Evolutionary conservation across 2,329 filamentous ascomycete species (phyloP).

Genomic region (Cytospora paraplurivora): DNA sequence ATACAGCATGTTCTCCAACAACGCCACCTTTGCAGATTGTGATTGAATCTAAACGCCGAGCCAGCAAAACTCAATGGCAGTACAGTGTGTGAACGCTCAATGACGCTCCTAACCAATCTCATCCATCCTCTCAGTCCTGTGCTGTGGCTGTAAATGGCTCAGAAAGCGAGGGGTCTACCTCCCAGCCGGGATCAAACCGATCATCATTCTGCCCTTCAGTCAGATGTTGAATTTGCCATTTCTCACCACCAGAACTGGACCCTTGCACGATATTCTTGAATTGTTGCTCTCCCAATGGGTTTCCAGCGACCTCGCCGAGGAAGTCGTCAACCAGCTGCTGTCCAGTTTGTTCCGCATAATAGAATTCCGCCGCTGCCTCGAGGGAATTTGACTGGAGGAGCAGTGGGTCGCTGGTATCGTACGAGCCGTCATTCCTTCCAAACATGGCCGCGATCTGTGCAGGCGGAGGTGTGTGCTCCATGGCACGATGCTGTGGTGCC

Average conservation of each 20-base stretch:
- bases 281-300: conserved; percentile 1
- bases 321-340: background rate
- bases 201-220: conserved; percentile 19
- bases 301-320: background rate
- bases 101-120: background rate
- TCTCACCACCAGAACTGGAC: conserved; percentile 7
- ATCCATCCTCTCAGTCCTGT: conserved; percentile 21
- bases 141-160: conserved; percentile 22
- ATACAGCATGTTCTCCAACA: conserved; percentile 9
- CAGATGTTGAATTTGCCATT: conserved; percentile 28
- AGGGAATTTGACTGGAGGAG: conserved; percentile 20
- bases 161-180: conserved; percentile 27
- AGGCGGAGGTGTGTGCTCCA: conserved; percentile 28
- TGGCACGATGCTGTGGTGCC: conserved; percentile 29
- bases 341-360: background rate
- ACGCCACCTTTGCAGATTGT: conserved; percentile 13
- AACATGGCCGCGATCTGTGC: conserved; percentile 14
- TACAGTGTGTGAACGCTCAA: background rate
- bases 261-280: conserved; percentile 13
- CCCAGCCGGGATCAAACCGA: conserved; percentile 23
- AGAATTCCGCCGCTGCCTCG: conserved; percentile 8
- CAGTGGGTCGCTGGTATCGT: conserved; percentile 24
- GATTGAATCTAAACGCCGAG: conserved; percentile 12
- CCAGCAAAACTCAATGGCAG: background rate
- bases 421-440: conserved; percentile 5